Percentiles rank a stretch among this genome's conserved stretches.
Conservation (phyloP, 257 asterid genomes). For the Capsicum baccatum region DNA sequence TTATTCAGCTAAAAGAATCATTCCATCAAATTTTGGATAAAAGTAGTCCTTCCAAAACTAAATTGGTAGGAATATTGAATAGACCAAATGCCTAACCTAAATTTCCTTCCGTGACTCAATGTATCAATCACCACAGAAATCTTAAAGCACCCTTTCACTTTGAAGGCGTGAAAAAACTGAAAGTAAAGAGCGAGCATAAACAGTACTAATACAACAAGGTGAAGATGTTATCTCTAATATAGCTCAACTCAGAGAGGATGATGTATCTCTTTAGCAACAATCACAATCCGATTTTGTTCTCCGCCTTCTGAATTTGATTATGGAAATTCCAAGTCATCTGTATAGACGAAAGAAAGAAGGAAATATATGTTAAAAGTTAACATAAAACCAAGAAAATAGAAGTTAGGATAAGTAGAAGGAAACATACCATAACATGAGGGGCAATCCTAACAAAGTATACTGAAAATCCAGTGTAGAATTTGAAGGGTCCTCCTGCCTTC, state of each 20-base stretch:
- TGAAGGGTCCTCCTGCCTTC: too few relatives aligned
- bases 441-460: too few relatives aligned
- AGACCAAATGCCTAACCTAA: constrained; percentile 40
- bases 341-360: too few relatives aligned
- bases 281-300: constrained; percentile 68
- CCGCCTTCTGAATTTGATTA: constrained; percentile 76
- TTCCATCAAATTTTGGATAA: constrained; percentile 23
- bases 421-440: too few relatives aligned
- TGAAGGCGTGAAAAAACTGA: too few relatives aligned
- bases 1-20: constrained; percentile 39
- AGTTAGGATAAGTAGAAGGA: too few relatives aligned
- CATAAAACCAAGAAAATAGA: too few relatives aligned
- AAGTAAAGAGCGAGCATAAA: too few relatives aligned
- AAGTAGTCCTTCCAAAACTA: constrained; percentile 27
- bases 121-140: too few relatives aligned
- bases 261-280: neutral
- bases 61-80: constrained; percentile 24
- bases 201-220: neutral
- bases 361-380: too few relatives aligned
- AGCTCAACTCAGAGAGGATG: constrained; percentile 25
- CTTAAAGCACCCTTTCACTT: too few relatives aligned
- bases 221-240: constrained; percentile 13
- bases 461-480: too few relatives aligned
- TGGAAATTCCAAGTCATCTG: constrained; percentile 95
- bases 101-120: constrained; percentile 20